Percentiles rank a stretch among this genome's conserved stretches.
These are phyloP conservation scores for Marasmius fiardii DNA, from an alignment of 1,284 basidiomycete genomes.

Conservation along the genomic window DNA sequence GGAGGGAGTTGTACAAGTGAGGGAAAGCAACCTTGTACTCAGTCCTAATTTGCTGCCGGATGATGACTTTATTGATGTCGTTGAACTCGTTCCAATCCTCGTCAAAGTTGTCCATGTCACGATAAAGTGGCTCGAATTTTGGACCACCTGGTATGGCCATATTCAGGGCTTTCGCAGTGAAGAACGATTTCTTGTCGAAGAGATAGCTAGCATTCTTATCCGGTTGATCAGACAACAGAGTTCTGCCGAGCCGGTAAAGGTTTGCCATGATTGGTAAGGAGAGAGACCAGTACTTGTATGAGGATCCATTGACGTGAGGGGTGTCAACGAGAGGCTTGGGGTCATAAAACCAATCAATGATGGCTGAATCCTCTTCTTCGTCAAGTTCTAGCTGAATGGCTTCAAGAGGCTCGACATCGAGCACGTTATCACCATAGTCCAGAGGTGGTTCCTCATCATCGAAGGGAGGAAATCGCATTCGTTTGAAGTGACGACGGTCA, in stretches of 20 bases:
- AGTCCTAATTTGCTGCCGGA: conserved; percentile 97
- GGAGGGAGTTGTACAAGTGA: conserved; percentile 97
- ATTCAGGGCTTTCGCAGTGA: conserved; percentile 97
- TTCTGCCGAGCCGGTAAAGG: conserved; percentile 92
- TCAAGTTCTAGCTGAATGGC: conserved; percentile 98
- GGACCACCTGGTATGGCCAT: conserved; percentile 99
- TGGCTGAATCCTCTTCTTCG: conserved; percentile 90
- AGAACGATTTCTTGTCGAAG: conserved; percentile 98
- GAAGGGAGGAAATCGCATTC: conserved; percentile 99
- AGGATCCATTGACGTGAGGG: conserved; percentile 85
- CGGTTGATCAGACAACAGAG: conserved; percentile 88
- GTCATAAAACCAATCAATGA: conserved; percentile 99
- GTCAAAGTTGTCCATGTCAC: conserved; percentile 96
- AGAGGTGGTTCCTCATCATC: conserved; percentile 99
- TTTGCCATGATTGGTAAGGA: conserved; percentile 95
- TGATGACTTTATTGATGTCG: conserved; percentile 99
- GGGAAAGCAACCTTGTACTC: conserved; percentile 99
- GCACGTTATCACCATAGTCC: conserved; percentile 97
- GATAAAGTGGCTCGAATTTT: conserved; percentile 93
- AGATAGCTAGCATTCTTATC: conserved; percentile 90
- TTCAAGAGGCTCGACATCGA: conserved; percentile 97
- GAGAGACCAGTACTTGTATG: conserved; percentile 93
- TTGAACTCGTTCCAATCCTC: conserved; percentile 99
- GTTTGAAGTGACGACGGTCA: conserved; percentile 98
- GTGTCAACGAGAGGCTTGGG: conserved; percentile 92